Percentiles rank a stretch among this genome's conserved stretches.
phyloP scores from a whole-genome alignment of 805 yeast species.

The Barnettozyma wickerhamii region DNA sequence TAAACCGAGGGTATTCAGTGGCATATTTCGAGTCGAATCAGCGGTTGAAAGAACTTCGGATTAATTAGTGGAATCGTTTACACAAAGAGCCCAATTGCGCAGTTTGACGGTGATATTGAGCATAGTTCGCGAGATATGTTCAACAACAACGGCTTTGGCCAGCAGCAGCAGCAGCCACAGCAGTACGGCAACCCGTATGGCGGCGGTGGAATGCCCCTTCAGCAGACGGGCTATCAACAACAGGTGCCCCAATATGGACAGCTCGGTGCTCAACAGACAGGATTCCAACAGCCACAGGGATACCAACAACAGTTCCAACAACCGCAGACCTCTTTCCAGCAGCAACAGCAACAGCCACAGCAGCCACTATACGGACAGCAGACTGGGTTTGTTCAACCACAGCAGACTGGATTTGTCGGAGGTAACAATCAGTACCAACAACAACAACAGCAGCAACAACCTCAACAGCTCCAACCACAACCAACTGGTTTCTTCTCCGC shows the following conservation, averaged over 20 bases:
- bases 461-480: constrained; percentile 32
- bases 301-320: constrained; percentile 17
- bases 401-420: constrained; percentile 25
- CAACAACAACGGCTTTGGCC: constrained; percentile 12
- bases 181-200: constrained; percentile 7
- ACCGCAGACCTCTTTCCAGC: constrained; percentile 14
- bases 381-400: constrained; percentile 17
- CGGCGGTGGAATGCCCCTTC: constrained; percentile 9
- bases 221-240: constrained; percentile 18
- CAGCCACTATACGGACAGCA: constrained; percentile 17
- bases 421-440: constrained; percentile 11
- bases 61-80: too few species aligned
- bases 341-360: constrained; percentile 18
- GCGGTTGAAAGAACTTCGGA: too few species aligned
- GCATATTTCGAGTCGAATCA: too few species aligned
- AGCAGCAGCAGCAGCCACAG: constrained; percentile 15
- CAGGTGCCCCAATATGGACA: constrained; percentile 17
- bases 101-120: background rate
- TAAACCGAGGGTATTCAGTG: too few species aligned
- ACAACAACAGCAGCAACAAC: constrained; percentile 29
- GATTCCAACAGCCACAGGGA: constrained; percentile 17
- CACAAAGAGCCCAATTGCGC: background rate
- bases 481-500: constrained; percentile 37
- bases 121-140: constrained; percentile 6
- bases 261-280: constrained; percentile 27